Evolutionary conservation across 805 yeast genomes (phyloP).

Genomic region (Huiozyma naganishii): DNA sequence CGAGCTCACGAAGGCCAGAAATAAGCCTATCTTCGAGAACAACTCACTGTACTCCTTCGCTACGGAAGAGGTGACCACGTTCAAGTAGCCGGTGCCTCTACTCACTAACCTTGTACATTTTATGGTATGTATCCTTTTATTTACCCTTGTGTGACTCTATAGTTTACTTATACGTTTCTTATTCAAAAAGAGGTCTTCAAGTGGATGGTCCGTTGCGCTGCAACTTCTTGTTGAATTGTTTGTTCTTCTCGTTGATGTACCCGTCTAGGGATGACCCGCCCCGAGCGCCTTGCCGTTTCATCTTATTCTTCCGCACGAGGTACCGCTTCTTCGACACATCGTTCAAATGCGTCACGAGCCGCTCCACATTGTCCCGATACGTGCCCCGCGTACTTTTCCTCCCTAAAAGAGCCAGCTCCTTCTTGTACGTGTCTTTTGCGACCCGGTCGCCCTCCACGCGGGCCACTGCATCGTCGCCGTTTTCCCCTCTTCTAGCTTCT

Average conservation of each 20-base stretch:
- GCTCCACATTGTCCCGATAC: constrained; percentile 11
- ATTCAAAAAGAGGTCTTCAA: too few species aligned
- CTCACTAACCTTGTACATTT: background rate
- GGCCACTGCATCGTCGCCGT: constrained; percentile 2
- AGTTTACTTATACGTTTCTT: background rate
- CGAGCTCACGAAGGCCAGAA: constrained; percentile 1
- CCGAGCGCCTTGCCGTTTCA: background rate
- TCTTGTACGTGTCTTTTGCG: constrained; percentile 24
- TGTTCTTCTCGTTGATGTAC: constrained; percentile 24
- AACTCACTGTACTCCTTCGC: constrained; percentile 4
- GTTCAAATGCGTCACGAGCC: constrained; percentile 14
- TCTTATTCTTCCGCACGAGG: constrained; percentile 10
- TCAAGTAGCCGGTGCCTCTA: background rate
- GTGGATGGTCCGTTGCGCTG: constrained; percentile 1
- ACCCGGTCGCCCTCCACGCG: constrained; percentile 7
- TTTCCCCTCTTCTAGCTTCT: background rate
- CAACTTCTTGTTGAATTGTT: constrained; percentile 23
- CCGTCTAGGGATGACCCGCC: constrained; percentile 7
- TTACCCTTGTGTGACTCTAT: background rate
- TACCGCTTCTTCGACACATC: constrained; percentile 14
- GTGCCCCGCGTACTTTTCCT: constrained; percentile 7
- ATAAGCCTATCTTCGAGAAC: background rate
- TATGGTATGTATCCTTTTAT: background rate
- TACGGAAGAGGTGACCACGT: constrained; percentile 49
- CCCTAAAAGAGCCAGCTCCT: constrained; percentile 13